phyloP scores from a whole-genome alignment of 176 grass and related monocot species.

The Oropetium thomaeum region DNA sequence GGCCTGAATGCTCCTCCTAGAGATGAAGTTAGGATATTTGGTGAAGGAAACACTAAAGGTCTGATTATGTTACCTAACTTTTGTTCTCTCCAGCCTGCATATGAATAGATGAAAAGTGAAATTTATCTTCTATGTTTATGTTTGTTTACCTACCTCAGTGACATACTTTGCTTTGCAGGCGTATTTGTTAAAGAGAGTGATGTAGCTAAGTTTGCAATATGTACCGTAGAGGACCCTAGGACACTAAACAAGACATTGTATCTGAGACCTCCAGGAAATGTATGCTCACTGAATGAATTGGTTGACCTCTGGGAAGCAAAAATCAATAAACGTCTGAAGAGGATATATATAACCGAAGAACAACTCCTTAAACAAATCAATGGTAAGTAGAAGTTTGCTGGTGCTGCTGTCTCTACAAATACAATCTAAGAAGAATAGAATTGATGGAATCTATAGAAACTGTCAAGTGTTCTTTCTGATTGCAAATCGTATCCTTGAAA shows the following conservation, averaged over 20 bases:
- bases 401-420: background rate
- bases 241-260: constrained; percentile 81
- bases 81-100: constrained; percentile 5
- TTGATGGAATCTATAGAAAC: constrained; percentile 20
- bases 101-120: constrained; percentile 7
- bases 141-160: background rate
- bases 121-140: background rate
- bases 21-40: constrained; percentile 82
- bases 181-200: constrained; percentile 74
- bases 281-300: constrained; percentile 73
- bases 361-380: constrained; percentile 68
- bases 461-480: constrained; percentile 5
- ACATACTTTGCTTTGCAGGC: constrained; percentile 45
- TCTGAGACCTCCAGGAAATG: constrained; percentile 70
- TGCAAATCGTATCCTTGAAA: background rate
- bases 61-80: background rate
- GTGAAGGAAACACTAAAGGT: constrained; percentile 75
- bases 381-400: constrained; percentile 39
- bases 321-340: constrained; percentile 53
- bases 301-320: constrained; percentile 74
- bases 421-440: background rate
- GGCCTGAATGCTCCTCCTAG: constrained; percentile 76
- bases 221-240: constrained; percentile 68
- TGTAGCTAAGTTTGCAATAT: constrained; percentile 74
- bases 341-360: constrained; percentile 53